Conservation (phyloP, 768 basidiomycete genomes). For the Suillus hirtellus region DNA sequence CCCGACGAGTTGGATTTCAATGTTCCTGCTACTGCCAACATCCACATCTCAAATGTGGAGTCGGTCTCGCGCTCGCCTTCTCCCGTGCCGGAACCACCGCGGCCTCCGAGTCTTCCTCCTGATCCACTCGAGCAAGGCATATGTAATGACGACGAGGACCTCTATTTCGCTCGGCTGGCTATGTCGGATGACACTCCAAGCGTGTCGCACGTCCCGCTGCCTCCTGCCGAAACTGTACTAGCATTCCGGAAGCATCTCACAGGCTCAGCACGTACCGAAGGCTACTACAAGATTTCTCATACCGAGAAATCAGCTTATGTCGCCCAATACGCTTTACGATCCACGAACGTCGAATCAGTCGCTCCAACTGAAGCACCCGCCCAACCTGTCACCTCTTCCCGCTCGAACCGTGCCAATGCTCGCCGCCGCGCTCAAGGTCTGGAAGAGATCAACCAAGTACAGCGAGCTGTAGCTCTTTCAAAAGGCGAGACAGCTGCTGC, state of each 20-base stretch:
- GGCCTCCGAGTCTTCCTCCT: constrained; percentile 47
- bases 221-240: constrained; percentile 42
- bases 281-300: constrained; percentile 93
- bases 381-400: constrained; percentile 68
- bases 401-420: constrained; percentile 91
- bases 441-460: constrained; percentile 93
- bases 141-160: constrained; percentile 87
- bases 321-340: constrained; percentile 77
- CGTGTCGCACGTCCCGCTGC: constrained; percentile 27
- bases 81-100: constrained; percentile 42
- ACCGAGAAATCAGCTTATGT: constrained; percentile 91
- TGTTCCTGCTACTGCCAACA: constrained; percentile 49
- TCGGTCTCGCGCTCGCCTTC: constrained; percentile 54
- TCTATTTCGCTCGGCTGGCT: constrained; percentile 65
- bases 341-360: constrained; percentile 45
- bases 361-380: constrained; percentile 42
- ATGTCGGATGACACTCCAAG: constrained; percentile 27
- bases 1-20: constrained; percentile 51
- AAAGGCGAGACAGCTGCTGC: constrained; percentile 72
- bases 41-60: constrained; percentile 46
- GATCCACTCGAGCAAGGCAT: constrained; percentile 58
- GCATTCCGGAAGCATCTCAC: constrained; percentile 77
- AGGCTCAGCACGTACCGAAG: constrained; percentile 90
- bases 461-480: constrained; percentile 73
- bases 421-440: constrained; percentile 88